Percentiles rank a stretch among this genome's conserved stretches.
These are phyloP conservation scores for Globisporangium barbulae DNA, from an alignment of 352 stramenopile genomes.

Conservation along the genomic window DNA sequence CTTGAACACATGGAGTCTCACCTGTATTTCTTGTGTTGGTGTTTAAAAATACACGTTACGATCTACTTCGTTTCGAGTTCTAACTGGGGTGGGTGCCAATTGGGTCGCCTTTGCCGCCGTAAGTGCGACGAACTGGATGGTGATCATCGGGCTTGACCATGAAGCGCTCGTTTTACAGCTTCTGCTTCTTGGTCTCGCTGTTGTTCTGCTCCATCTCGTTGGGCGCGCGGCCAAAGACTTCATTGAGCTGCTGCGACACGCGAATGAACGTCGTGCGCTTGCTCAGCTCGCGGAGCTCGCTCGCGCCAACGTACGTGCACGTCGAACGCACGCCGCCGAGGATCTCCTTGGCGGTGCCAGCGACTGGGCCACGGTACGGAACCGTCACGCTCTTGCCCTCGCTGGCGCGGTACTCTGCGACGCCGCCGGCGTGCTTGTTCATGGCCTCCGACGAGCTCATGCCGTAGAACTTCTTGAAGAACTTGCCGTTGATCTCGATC, in stretches of 20 bases:
- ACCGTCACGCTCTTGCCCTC: slow-evolving; percentile 92
- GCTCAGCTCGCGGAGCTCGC: slow-evolving; percentile 88
- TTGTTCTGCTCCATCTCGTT: slow-evolving; percentile 70
- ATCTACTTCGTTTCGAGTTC: slow-evolving; percentile 16
- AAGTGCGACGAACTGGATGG: not conserved
- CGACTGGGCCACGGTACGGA: slow-evolving; percentile 80
- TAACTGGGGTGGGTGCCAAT: not conserved
- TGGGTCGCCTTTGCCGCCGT: not conserved
- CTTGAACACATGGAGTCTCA: slow-evolving; percentile 12
- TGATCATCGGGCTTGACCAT: not conserved
- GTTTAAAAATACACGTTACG: slow-evolving; percentile 15
- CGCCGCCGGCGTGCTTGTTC: slow-evolving; percentile 89
- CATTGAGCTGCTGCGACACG: slow-evolving; percentile 91
- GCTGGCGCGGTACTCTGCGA: slow-evolving; percentile 89
- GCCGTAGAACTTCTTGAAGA: slow-evolving; percentile 92
- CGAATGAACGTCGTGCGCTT: slow-evolving; percentile 94
- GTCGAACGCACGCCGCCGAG: slow-evolving; percentile 90
- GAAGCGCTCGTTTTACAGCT: slow-evolving; percentile 20
- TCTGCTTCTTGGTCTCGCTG: slow-evolving; percentile 54
- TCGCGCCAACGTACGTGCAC: slow-evolving; percentile 92
- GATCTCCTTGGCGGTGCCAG: slow-evolving; percentile 84
- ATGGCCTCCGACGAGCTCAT: slow-evolving; percentile 92
- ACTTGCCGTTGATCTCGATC: slow-evolving; percentile 61
- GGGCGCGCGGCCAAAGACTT: slow-evolving; percentile 83
- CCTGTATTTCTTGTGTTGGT: slow-evolving; percentile 18